Conservation (phyloP, 179 eudicot genomes). For the Beta lomatogona region DNA sequence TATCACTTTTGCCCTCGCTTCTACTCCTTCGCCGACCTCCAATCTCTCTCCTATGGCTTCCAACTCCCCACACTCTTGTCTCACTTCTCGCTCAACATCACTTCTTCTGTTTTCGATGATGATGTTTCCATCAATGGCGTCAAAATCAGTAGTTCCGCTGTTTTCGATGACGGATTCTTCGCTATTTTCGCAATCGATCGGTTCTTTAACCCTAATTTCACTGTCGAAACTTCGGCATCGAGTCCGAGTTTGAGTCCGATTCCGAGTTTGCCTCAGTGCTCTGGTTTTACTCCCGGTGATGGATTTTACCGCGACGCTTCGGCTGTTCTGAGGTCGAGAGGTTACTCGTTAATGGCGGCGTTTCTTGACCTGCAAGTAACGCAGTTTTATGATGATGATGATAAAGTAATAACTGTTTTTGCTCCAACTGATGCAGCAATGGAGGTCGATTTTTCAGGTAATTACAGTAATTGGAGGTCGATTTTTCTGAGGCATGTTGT, state of each 20-base stretch:
- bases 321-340: conserved; percentile 44
- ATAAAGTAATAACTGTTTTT: conserved; percentile 44
- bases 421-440: conserved; percentile 55
- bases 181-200: conserved; percentile 40
- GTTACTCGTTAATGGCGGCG: conserved; percentile 55
- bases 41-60: conserved; percentile 52
- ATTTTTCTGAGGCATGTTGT: conserved; percentile 58
- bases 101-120: conserved; percentile 31
- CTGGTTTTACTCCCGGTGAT: not conserved
- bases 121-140: conserved; percentile 52
- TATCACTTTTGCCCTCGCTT: conserved; percentile 59
- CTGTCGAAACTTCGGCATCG: not conserved
- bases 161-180: conserved; percentile 57
- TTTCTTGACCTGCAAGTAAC: conserved; percentile 61
- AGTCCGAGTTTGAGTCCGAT: conserved; percentile 6
- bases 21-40: conserved; percentile 52
- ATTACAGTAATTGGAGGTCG: conserved; percentile 38
- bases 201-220: conserved; percentile 48
- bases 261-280: conserved; percentile 1
- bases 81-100: conserved; percentile 39
- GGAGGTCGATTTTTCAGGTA: conserved; percentile 20
- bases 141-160: conserved; percentile 31
- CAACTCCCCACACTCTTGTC: conserved; percentile 51
- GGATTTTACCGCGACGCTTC: conserved; percentile 36
- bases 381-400: conserved; percentile 5